Percentiles rank a stretch among this genome's conserved stretches.
These are phyloP conservation scores for Hypoxylon sp. DNA, from an alignment of 2,329 filamentous ascomycete species.

Conservation along the genomic window DNA sequence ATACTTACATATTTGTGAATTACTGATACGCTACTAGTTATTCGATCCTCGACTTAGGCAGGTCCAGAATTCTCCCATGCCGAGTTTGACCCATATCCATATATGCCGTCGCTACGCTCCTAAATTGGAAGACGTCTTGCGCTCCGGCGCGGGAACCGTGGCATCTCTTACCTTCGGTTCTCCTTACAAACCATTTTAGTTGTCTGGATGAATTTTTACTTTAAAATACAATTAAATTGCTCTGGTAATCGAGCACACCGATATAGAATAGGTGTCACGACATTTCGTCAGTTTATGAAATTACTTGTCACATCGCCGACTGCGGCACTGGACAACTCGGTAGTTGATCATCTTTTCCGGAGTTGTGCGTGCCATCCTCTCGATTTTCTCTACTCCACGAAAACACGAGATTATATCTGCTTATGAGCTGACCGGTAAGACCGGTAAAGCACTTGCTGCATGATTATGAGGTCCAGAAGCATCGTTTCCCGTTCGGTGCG, in stretches of 20 bases:
- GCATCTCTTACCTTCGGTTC: background rate
- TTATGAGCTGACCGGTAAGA: constrained; percentile 10
- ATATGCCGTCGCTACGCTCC: background rate
- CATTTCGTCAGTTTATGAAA: background rate
- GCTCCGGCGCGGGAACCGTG: background rate
- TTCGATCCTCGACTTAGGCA: background rate
- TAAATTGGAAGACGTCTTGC: background rate
- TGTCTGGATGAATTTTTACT: background rate
- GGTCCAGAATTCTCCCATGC: background rate
- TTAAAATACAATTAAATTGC: background rate
- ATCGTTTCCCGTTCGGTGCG: constrained; percentile 12
- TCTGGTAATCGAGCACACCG: background rate
- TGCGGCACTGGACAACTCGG: background rate
- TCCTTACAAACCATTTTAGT: background rate
- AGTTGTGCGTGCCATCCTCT: background rate
- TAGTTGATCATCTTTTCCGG: background rate
- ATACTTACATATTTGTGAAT: background rate
- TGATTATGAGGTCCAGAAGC: constrained; percentile 26
- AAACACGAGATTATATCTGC: constrained; percentile 1
- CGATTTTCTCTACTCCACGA: background rate
- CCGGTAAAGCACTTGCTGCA: background rate
- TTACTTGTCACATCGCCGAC: too few species aligned
- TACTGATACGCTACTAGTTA: background rate
- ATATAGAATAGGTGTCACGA: background rate
- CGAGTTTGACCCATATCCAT: background rate